A percentile compares a stretch with the other conserved stretches of the same genome.
These are phyloP conservation scores for Grifola frondosa DNA, from an alignment of 1,284 basidiomycete genomes.

Conservation along the genomic window DNA sequence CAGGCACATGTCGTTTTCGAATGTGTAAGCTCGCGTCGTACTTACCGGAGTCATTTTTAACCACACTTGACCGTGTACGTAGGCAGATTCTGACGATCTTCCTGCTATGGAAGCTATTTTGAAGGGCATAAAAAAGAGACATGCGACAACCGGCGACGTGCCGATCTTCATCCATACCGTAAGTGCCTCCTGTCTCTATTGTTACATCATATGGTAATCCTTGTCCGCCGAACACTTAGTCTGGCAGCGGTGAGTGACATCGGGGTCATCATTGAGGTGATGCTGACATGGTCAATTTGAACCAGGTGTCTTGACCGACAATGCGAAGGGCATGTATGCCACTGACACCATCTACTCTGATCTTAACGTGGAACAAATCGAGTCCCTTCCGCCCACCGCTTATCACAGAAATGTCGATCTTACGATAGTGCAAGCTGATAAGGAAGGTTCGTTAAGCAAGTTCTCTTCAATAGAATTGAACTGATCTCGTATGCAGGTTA, in stretches of 20 bases:
- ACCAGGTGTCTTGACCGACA: conserved; percentile 30
- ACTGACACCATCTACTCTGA: conserved; percentile 38
- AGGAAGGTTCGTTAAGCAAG: conserved; percentile 27
- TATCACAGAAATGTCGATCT: conserved; percentile 36
- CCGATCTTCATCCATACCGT: conserved; percentile 55
- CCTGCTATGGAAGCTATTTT: conserved; percentile 43
- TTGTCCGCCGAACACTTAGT: too few species aligned
- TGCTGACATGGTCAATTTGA: too few species aligned
- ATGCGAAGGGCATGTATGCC: conserved; percentile 32
- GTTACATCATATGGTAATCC: too few species aligned
- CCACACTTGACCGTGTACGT: not conserved
- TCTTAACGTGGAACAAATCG: conserved; percentile 34
- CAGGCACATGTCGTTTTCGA: conserved; percentile 28
- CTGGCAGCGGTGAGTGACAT: conserved; percentile 33
- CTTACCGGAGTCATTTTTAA: not conserved
- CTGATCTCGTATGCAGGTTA: conserved; percentile 31
- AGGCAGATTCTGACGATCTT: conserved; percentile 45
- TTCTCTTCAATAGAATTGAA: not conserved
- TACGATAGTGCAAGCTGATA: conserved; percentile 33
- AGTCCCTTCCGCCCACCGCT: conserved; percentile 32
- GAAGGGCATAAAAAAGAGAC: conserved; percentile 42
- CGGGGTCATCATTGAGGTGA: not conserved
- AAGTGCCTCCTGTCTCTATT: conserved; percentile 18
- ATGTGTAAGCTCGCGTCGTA: conserved; percentile 19
- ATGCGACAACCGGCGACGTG: conserved; percentile 39